These are phyloP conservation scores for Penstemon eatonii DNA, from an alignment of 257 asterid species.

Conservation along the genomic window DNA sequence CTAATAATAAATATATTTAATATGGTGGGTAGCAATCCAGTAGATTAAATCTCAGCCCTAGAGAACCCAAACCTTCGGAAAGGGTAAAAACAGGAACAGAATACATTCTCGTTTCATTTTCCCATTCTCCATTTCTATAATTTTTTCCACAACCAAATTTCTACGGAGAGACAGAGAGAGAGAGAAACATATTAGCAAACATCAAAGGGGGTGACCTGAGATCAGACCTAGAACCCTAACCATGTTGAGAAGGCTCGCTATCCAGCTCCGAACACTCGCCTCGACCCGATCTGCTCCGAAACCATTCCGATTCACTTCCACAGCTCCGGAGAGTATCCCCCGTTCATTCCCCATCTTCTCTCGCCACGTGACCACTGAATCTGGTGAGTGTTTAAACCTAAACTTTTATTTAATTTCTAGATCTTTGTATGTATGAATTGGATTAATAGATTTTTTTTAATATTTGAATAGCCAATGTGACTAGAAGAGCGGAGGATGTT, in stretches of 20 bases:
- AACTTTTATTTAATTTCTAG: background rate
- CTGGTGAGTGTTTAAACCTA: conserved; percentile 38
- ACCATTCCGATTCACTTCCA: conserved; percentile 24
- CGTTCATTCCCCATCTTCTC: conserved; percentile 29
- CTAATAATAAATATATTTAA: too few relatives aligned
- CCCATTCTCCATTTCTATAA: conserved; percentile 6
- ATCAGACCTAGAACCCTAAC: conserved; percentile 20
- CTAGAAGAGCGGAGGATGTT: conserved; percentile 48
- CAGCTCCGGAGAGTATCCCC: conserved; percentile 27
- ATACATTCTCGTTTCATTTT: too few relatives aligned
- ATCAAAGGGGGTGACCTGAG: conserved; percentile 28
- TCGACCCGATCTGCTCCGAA: conserved; percentile 32
- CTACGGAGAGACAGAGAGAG: conserved; percentile 9
- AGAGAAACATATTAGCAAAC: background rate
- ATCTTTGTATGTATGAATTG: background rate
- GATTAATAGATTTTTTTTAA: background rate
- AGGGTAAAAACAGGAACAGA: too few relatives aligned
- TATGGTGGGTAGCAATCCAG: too few relatives aligned
- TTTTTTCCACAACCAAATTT: conserved; percentile 5
- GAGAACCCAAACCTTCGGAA: too few relatives aligned
- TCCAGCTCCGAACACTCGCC: conserved; percentile 36
- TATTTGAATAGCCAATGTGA: conserved; percentile 31
- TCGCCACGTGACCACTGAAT: conserved; percentile 37
- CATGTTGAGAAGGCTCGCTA: conserved; percentile 50
- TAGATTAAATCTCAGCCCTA: too few relatives aligned